Conservation (phyloP, 2,329 filamentous ascomycete species). For the Penicillium sp. region DNA sequence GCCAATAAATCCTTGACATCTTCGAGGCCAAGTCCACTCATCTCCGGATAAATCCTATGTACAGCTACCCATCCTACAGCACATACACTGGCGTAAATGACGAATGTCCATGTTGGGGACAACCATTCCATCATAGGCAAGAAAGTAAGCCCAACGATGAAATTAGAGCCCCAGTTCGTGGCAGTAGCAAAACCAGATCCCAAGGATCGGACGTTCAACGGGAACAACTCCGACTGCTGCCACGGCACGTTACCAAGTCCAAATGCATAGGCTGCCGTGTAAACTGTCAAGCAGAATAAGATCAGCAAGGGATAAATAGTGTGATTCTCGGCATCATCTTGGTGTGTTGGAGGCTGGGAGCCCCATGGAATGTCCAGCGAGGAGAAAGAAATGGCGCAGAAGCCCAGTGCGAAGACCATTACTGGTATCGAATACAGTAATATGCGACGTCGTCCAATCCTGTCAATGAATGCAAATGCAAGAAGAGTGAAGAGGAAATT, state of each 20-base stretch:
- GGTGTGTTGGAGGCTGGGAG: conserved; percentile 16
- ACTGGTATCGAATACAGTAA: conserved; percentile 80
- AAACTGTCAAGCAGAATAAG: conserved; percentile 73
- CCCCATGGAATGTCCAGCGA: conserved; percentile 53
- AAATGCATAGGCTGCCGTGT: conserved; percentile 81
- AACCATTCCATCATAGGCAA: conserved; percentile 79
- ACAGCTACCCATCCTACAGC: conserved; percentile 63
- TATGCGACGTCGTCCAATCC: conserved; percentile 74
- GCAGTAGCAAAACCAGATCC: conserved; percentile 64
- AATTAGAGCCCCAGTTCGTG: conserved; percentile 87
- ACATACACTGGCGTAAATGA: conserved; percentile 74
- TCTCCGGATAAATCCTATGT: conserved; percentile 81
- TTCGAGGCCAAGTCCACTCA: conserved; percentile 76
- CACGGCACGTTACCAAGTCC: conserved; percentile 91
- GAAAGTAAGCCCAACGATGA: conserved; percentile 81
- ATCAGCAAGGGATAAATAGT: conserved; percentile 54
- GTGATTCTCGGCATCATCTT: conserved; percentile 24
- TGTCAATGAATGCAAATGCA: conserved; percentile 75
- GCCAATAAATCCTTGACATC: conserved; percentile 72
- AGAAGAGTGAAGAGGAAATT: conserved; percentile 79
- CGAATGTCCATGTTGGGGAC: conserved; percentile 74
- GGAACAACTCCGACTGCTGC: conserved; percentile 94
- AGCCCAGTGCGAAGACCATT: conserved; percentile 72
- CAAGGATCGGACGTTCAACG: conserved; percentile 62
- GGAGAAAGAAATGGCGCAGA: conserved; percentile 72